Evolutionary conservation across 140 eudicot species (phyloP), one percentile per base, ranked within the genome.

Genomic region (Anethum foeniculum): DNA sequence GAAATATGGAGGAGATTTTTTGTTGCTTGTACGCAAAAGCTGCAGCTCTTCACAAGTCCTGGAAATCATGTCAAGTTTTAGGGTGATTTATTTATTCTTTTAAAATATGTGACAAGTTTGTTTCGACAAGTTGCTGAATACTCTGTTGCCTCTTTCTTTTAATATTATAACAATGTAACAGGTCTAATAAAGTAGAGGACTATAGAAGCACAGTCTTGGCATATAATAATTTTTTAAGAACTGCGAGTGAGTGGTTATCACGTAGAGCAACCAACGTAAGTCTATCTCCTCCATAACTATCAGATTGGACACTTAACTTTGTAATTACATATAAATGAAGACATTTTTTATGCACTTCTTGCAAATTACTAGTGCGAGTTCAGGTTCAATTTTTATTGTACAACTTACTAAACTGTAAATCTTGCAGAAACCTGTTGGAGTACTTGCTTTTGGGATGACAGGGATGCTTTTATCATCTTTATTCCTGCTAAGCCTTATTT

Each of bases 201-300:
- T 85, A 83, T 72, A 81, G 76, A 46, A 81, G 65, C 76, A 81
- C 85, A 19, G 74, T 80, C 56, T 60, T 69, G 69, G 97, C 97
- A 47, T 93, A 90, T 82, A 39, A 28, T 18, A 83, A 84, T 69
- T 94, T 94, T 73, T 86, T 92, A 82, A 83, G 73, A 80, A 82
- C 89, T 62, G 86, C 98, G 84, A 94, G 94, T 80, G 79, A 81
- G 81, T 94, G 93, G 92, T 51, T 94, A 75, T 90, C 97, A 65
- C 90, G 82, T 88, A 90, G 89, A 87, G 96, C 96, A 78, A 92
- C 97, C 36, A 90, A 90, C 83, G 98, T 94, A 92, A 79, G 97
- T 80, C 30, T 80, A 34, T 78, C 81, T 72, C 67, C 75, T 82
- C 51, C 82, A 76, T 34, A 34, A 34, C 38, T 34, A 34, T 34